phyloP scores from a whole-genome alignment of 805 yeast genomes.

The Wickerhamomyces silvicola region DNA sequence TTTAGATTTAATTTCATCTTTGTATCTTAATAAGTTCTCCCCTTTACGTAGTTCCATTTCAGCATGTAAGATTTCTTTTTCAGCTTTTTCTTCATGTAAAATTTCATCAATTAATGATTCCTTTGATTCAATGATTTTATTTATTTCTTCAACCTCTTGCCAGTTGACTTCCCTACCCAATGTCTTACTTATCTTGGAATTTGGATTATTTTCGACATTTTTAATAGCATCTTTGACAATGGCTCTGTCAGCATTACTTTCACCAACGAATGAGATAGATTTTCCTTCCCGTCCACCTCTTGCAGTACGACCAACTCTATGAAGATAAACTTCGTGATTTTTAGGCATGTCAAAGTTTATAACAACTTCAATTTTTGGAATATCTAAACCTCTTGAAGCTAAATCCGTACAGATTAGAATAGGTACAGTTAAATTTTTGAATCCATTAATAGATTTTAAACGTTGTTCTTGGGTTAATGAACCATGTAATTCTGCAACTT shows the following conservation, averaged over 20 bases:
- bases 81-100: conserved; percentile 79
- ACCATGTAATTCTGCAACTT: conserved; percentile 78
- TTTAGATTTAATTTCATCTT: conserved; percentile 76
- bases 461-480: conserved; percentile 90
- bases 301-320: conserved; percentile 98
- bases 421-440: conserved; percentile 78
- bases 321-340: conserved; percentile 83
- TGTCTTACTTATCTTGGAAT: conserved; percentile 45
- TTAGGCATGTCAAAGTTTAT: conserved; percentile 96
- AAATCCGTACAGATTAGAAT: conserved; percentile 92
- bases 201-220: conserved; percentile 42
- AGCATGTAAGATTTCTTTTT: conserved; percentile 79
- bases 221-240: conserved; percentile 90
- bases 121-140: conserved; percentile 55
- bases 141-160: conserved; percentile 69
- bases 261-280: conserved; percentile 92
- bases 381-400: conserved; percentile 99
- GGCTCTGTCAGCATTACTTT: conserved; percentile 74
- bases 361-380: conserved; percentile 93
- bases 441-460: conserved; percentile 71
- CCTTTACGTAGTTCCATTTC: conserved; percentile 89
- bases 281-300: conserved; percentile 97
- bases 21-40: conserved; percentile 72
- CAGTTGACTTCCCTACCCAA: conserved; percentile 92
- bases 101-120: conserved; percentile 64